Conservation (phyloP, 169 alveolate species). For the Besnoitia besnoiti region DNA sequence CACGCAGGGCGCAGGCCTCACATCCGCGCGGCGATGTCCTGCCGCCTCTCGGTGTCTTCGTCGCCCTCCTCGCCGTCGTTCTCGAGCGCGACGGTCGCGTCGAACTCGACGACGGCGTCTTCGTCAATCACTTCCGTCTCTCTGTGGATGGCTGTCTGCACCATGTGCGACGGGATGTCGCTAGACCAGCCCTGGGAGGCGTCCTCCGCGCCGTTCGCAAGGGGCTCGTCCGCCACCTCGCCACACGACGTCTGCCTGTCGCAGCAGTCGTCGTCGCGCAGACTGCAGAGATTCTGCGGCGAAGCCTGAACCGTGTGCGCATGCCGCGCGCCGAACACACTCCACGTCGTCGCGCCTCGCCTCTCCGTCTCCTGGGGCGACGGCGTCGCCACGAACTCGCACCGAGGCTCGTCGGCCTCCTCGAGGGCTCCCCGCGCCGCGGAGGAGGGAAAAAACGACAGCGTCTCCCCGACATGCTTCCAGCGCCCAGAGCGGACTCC, state of each 20-base stretch:
- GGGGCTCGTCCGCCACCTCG: neutral
- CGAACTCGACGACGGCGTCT: slow-evolving; percentile 5
- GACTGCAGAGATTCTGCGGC: neutral
- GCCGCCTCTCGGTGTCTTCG: neutral
- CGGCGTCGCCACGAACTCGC: neutral
- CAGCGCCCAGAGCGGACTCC: neutral
- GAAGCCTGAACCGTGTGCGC: neutral
- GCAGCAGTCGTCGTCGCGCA: neutral
- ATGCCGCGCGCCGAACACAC: neutral
- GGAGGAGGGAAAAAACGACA: neutral
- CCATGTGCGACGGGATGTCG: neutral
- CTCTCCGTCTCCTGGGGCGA: neutral
- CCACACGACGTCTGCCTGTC: neutral
- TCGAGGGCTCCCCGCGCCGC: neutral
- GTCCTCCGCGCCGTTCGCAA: neutral
- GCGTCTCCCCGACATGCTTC: neutral
- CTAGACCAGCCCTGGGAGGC: neutral
- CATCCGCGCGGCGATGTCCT: neutral
- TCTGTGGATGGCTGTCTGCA: neutral
- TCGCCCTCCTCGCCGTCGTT: neutral
- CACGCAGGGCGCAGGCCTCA: no score
- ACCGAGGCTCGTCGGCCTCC: neutral
- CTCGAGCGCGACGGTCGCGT: neutral
- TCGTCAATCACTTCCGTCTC: neutral
- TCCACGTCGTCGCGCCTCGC: neutral